phyloP scores from a whole-genome alignment of 192 early-diverging fungal genomes.

The Physocladia obscura region DNA sequence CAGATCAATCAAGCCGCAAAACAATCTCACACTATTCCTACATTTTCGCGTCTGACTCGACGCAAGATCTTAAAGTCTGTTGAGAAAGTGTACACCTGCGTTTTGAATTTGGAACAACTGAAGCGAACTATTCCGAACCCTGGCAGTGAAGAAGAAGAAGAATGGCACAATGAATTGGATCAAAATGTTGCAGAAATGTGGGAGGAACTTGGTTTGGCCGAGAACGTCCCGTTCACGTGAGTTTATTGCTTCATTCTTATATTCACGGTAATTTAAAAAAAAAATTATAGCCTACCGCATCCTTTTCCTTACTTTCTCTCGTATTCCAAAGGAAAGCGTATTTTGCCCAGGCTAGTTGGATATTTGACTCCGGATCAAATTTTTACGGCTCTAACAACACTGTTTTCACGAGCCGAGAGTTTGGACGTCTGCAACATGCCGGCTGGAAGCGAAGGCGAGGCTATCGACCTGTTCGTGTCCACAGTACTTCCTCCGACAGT shows the following conservation, averaged over 20 bases:
- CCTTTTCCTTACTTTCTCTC: conserved; percentile 85
- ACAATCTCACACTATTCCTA: conserved; percentile 21
- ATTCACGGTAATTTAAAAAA: too few species aligned
- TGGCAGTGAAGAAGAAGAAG: conserved; percentile 42
- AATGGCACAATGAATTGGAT: conserved; percentile 27
- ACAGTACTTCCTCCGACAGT: conserved; percentile 84
- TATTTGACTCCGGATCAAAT: conserved; percentile 77
- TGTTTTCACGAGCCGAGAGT: conserved; percentile 48
- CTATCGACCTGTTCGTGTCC: conserved; percentile 81
- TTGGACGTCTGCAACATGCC: conserved; percentile 54
- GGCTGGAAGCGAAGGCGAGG: conserved; percentile 33
- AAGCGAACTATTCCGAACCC: conserved; percentile 65
- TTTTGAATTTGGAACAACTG: conserved; percentile 82
- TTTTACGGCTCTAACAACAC: conserved; percentile 67
- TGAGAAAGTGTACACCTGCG: conserved; percentile 76
- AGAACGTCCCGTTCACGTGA: conserved; percentile 62
- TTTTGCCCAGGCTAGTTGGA: conserved; percentile 80
- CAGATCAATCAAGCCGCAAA: conserved; percentile 37
- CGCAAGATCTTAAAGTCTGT: conserved; percentile 49
- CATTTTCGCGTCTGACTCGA: conserved; percentile 22
- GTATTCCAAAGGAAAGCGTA: conserved; percentile 83
- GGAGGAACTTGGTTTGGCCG: conserved; percentile 59
- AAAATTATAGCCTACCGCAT: conserved; percentile 59
- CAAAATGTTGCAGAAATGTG: conserved; percentile 57
- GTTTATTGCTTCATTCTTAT: conserved; percentile 15